Base-by-base conservation (phyloP, 2,329 filamentous ascomycete genomes). In the Corynespora cassiicola region DNA sequence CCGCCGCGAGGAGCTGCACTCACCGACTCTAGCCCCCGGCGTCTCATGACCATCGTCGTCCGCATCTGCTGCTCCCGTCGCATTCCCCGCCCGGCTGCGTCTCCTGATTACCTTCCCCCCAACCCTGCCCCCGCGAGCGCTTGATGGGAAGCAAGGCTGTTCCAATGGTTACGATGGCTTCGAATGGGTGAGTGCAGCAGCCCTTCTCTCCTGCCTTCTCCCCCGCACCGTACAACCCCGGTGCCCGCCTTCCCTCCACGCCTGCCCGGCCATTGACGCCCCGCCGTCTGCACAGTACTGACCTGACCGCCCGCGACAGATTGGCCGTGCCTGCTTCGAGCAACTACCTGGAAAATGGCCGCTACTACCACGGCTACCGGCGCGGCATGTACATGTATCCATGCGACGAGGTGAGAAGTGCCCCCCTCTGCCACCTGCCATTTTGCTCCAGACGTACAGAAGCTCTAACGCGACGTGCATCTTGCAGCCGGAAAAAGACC, bases 321-420 rank as follows among this genome's bases (percentile, higher is more conserved):
- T 40, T 65, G 58, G 64, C 66, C 51, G 61, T 68, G 49, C 61
- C 63, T 50, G 58, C 63, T 44, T 69, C 74, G 41, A 65, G 65
- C 47, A 74, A 80, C 53, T 78, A 79, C 47, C 44, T 57, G 56
- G 85, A 88, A 62, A 85, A 90, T 68, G 85, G 82, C 14, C 80
- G 88, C 36, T 75, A 75, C 46, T 92, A 89, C 63, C 84, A 87
- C 61, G 79, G 78, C 16, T 89, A 77, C 66, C 78, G 79, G 47
- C 79, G 74, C 54, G 85, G 84, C 36, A 81, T 85, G 54, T 92
- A 92, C 65, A 76, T 88, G 69, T 82, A 87, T 48, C 89, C 89
- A 15, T 87, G 87, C 65, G 89, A 94, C 65, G 82, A 86, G 69
- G 85, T 87, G 72, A 68, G 75, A 28, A 31, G 4, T 11, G 8